Base-by-base conservation (phyloP, 1,284 basidiomycete genomes). In the Tylopilus orsonianus region DNA sequence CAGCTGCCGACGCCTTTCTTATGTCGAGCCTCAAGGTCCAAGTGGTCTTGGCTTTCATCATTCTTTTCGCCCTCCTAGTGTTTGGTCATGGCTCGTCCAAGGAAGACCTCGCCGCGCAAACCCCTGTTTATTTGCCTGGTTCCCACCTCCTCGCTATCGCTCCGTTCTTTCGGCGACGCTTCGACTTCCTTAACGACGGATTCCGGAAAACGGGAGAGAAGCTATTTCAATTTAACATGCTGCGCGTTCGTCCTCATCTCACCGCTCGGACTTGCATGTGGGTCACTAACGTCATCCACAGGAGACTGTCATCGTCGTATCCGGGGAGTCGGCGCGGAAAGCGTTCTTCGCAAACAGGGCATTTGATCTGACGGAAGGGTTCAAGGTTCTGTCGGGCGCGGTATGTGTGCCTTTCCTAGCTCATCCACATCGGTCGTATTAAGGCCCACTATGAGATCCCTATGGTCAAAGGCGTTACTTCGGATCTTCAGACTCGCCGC, bases 311-410 rank as follows among this genome's bases (percentile, higher is more conserved):
- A 71, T 87, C 43, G 83, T 84, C 26, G 76, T 88, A 33, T 88
- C 85, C 35, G 86, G 86, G 43, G 82, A 86, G 61, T 73, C 72
- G 32, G 85, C 79, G n/a, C 74, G 85, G 49, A 75, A 77, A 50
- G 74, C 80, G 10, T 87, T 87, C 67, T 85, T 88, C 58, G 73
- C 75, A 5, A 77, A 83, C 45, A 81, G 78, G 66, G 74, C 75
- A 14, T 77, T 88, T 53, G 85, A 88, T 66, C 75, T 88, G 45
- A 83, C 81, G 37, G 83, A 86, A 69, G 85, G 85, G 13, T 88
- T 87, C 71, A 83, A 81, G 58, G 77, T 85, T 56, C 74, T 88
- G 50, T 86, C 84, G 45, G 85, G 86, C 46, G 84, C 83, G 45
- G 86, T 88, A 61, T 54, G 81, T 75, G 41, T 41, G 29, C 37